Percentiles rank a stretch among this genome's conserved stretches.
Evolutionary conservation across 1,139 yeast genomes (phyloP).

Genomic region (Zygosaccharomyces pseudobailii): DNA sequence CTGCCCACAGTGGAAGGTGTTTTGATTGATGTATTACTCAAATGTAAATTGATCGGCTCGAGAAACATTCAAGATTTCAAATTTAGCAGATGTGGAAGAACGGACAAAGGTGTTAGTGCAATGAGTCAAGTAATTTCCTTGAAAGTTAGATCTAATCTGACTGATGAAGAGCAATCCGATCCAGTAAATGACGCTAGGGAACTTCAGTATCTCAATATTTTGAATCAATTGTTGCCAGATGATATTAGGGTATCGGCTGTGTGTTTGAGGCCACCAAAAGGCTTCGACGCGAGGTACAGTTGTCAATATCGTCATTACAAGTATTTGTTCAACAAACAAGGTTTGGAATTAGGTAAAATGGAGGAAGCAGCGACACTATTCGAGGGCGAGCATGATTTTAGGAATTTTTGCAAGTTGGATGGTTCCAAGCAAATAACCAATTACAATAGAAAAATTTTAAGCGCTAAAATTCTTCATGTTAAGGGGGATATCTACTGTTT

Average conservation of each 20-base stretch:
- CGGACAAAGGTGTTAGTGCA: slow-evolving; percentile 96
- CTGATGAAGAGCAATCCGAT: slow-evolving; percentile 52
- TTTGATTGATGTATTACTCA: slow-evolving; percentile 63
- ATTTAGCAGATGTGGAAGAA: slow-evolving; percentile 92
- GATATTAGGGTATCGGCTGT: slow-evolving; percentile 82
- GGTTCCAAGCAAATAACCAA: slow-evolving; percentile 89
- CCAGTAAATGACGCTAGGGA: slow-evolving; percentile 58
- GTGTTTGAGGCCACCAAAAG: slow-evolving; percentile 74
- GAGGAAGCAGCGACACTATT: slow-evolving; percentile 58
- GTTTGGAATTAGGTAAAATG: slow-evolving; percentile 65
- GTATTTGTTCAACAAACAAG: slow-evolving; percentile 59
- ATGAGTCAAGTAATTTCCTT: slow-evolving; percentile 90
- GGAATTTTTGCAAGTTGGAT: slow-evolving; percentile 92
- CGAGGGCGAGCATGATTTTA: slow-evolving; percentile 79
- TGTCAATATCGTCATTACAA: slow-evolving; percentile 80
- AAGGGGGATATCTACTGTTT: slow-evolving; percentile 53
- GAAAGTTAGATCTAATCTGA: slow-evolving; percentile 62
- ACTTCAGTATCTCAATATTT: slow-evolving; percentile 66
- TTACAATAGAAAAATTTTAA: slow-evolving; percentile 53
- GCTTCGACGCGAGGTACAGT: slow-evolving; percentile 89
- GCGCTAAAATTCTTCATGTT: slow-evolving; percentile 47
- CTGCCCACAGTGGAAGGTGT: slow-evolving; percentile 84
- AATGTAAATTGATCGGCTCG: slow-evolving; percentile 61
- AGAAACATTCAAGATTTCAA: slow-evolving; percentile 55
- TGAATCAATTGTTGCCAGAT: slow-evolving; percentile 72